Evolutionary conservation across 208 protist genomes (phyloP).

Genomic region (Porcisia deanei): DNA sequence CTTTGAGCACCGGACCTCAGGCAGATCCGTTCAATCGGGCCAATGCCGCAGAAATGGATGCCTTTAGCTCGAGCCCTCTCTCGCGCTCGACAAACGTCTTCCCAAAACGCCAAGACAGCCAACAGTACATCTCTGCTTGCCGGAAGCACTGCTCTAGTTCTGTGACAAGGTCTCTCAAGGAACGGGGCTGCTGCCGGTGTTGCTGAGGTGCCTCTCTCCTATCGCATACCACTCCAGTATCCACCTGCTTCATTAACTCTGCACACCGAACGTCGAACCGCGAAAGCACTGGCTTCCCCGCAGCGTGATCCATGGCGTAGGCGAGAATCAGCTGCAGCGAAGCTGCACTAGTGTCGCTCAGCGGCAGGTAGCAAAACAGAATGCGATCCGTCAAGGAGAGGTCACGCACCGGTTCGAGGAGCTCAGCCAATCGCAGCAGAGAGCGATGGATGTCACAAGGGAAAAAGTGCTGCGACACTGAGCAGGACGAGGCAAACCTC

Average conservation of each 20-base stretch:
- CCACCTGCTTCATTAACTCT: slow-evolving; percentile 4
- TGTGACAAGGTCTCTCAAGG: not conserved
- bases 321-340: slow-evolving; percentile 43
- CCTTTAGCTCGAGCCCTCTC: slow-evolving; percentile 45
- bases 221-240: not conserved
- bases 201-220: not conserved
- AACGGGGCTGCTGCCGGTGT: not conserved
- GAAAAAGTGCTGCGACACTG: slow-evolving; percentile 53
- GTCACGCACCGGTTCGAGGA: slow-evolving; percentile 49
- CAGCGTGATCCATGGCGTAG: slow-evolving; percentile 64
- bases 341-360: slow-evolving; percentile 51
- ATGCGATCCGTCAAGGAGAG: slow-evolving; percentile 65
- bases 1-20: not conserved
- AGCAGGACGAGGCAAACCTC: slow-evolving; percentile 43
- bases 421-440: slow-evolving; percentile 55
- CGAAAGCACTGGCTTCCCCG: slow-evolving; percentile 36
- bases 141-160: slow-evolving; percentile 59
- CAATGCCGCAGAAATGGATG: slow-evolving; percentile 34
- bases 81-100: slow-evolving; percentile 73
- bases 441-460: slow-evolving; percentile 74
- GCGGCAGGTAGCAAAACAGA: slow-evolving; percentile 82
- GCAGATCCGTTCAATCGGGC: slow-evolving; percentile 7
- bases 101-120: slow-evolving; percentile 84
- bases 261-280: slow-evolving; percentile 45
- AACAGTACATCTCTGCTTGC: slow-evolving; percentile 81